Percentiles rank a stretch among this genome's conserved stretches.
Evolutionary conservation across 225 moss, liverwort and hornwort species (phyloP).

Genomic region (Antitrichia curtipendula): DNA sequence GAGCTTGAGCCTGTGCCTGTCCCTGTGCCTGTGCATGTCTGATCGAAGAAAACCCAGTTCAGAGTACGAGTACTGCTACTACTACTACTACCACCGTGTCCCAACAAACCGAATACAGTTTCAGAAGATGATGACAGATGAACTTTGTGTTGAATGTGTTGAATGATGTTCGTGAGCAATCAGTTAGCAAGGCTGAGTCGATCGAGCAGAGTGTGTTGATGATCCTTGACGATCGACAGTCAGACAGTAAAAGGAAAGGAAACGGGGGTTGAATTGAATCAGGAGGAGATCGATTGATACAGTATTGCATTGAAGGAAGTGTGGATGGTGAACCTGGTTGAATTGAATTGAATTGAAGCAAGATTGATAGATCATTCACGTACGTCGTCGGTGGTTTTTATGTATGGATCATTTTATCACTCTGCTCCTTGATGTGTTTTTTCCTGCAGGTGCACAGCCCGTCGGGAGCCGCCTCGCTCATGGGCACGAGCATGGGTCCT

Average conservation of each 20-base stretch:
- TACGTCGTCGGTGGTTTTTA: background rate
- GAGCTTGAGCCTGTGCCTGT: background rate
- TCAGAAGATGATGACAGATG: background rate
- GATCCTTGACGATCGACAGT: background rate
- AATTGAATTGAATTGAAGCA: background rate
- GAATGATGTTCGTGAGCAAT: background rate
- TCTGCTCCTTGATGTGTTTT: background rate
- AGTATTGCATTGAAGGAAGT: background rate
- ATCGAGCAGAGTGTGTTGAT: background rate
- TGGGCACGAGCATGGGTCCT: slow-evolving; percentile 45
- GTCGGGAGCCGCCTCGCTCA: slow-evolving; percentile 36
- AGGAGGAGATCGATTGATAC: background rate
- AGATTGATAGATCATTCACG: background rate
- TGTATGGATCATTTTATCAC: background rate
- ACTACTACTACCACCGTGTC: background rate
- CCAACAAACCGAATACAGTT: background rate
- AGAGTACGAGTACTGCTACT: background rate
- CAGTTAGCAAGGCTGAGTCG: background rate
- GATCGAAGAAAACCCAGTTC: background rate
- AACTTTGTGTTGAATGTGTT: background rate
- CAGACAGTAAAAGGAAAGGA: background rate
- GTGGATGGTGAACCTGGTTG: background rate
- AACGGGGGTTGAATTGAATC: background rate
- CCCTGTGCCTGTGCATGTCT: background rate
- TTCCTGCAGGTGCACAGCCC: slow-evolving; percentile 70